Evolutionary conservation across 768 basidiomycete genomes (phyloP).

Genomic region (Clitopilus hobsonii): DNA sequence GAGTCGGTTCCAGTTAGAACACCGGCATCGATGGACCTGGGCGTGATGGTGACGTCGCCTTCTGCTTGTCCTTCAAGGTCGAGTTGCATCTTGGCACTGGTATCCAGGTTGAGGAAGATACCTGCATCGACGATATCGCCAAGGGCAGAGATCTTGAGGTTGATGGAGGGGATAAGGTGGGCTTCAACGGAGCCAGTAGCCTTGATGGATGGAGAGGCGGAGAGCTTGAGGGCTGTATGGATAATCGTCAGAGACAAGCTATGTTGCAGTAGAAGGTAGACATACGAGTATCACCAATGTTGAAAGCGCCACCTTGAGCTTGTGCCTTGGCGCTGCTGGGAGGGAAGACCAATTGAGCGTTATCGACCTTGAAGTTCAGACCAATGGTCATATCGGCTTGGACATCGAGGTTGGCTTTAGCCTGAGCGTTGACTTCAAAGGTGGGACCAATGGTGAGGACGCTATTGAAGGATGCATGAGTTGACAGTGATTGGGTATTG

Average conservation of each 20-base stretch:
- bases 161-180: slow-evolving; percentile 45
- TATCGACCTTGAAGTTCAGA: slow-evolving; percentile 36
- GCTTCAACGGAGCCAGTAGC: slow-evolving; percentile 37
- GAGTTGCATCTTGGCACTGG: slow-evolving; percentile 25
- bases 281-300: slow-evolving; percentile 38
- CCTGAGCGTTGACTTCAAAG: slow-evolving; percentile 36
- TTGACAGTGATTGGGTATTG: neutral
- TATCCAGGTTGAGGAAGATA: slow-evolving; percentile 38
- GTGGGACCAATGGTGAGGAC: slow-evolving; percentile 44
- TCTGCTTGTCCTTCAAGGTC: slow-evolving; percentile 16
- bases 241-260: neutral
- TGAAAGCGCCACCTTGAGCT: slow-evolving; percentile 21
- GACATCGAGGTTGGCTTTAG: slow-evolving; percentile 28
- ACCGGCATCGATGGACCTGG: neutral
- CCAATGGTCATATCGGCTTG: slow-evolving; percentile 36
- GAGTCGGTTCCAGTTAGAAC: neutral
- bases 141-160: slow-evolving; percentile 40
- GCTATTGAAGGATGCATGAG: slow-evolving; percentile 15
- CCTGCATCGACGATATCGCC: slow-evolving; percentile 27
- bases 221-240: slow-evolving; percentile 32
- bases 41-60: slow-evolving; percentile 7
- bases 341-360: slow-evolving; percentile 41
- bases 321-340: slow-evolving; percentile 17
- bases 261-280: slow-evolving; percentile 1
- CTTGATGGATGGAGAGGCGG: slow-evolving; percentile 32